Conservation (phyloP, 2,329 filamentous ascomycete genomes). For the Dothideomycetes sp. region DNA sequence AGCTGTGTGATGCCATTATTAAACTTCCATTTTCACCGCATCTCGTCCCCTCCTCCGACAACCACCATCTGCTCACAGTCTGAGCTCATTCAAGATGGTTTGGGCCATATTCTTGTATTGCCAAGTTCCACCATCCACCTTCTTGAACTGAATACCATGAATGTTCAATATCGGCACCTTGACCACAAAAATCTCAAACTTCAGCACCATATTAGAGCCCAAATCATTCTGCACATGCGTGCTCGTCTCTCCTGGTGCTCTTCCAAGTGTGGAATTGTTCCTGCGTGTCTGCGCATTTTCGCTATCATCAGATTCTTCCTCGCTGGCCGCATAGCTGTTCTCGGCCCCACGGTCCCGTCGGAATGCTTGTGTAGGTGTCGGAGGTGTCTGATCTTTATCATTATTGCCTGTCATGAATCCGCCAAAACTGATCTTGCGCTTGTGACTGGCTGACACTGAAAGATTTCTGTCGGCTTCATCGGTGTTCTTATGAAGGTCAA, state of each 20-base stretch:
- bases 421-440: constrained; percentile 74
- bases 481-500: constrained; percentile 56
- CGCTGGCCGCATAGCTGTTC: constrained; percentile 75
- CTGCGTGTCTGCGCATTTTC: constrained; percentile 11
- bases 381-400: constrained; percentile 53
- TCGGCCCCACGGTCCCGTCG: constrained; percentile 41
- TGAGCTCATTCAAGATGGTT: constrained; percentile 78
- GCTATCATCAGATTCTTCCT: constrained; percentile 43
- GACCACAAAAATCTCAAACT: constrained; percentile 95
- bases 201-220: constrained; percentile 69
- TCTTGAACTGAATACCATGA: constrained; percentile 97
- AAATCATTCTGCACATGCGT: constrained; percentile 87
- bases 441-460: constrained; percentile 44
- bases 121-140: constrained; percentile 90
- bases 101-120: constrained; percentile 98
- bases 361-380: constrained; percentile 33
- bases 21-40: constrained; percentile 1
- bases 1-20: too few relatives aligned
- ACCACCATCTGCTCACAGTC: constrained; percentile 42
- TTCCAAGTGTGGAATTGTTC: constrained; percentile 23
- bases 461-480: constrained; percentile 14
- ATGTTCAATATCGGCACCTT: constrained; percentile 89
- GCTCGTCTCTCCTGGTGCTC: constrained; percentile 72
- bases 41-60: background rate
- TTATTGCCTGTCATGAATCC: constrained; percentile 57